A percentile compares a stretch with the other conserved stretches of the same genome.
phyloP scores from a whole-genome alignment of 1,139 yeast genomes.

The Pichia sp. region DNA sequence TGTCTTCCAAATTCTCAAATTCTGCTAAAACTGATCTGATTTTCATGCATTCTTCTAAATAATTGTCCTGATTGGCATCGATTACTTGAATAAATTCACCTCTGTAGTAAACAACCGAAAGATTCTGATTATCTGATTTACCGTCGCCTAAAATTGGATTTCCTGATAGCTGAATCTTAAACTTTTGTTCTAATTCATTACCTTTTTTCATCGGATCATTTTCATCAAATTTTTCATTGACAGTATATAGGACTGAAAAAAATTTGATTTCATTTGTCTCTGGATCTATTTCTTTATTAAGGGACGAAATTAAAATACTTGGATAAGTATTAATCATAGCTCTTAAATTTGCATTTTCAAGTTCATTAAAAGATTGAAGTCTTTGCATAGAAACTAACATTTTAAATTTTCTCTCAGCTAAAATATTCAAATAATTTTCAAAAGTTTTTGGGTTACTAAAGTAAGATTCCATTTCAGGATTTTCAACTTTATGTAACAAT shows the following conservation, averaged over 20 bases:
- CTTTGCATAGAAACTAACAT: conserved; percentile 74
- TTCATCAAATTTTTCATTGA: conserved; percentile 33
- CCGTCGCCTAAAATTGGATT: conserved; percentile 90
- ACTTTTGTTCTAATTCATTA: conserved; percentile 43
- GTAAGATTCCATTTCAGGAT: conserved; percentile 39
- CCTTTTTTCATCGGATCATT: conserved; percentile 25
- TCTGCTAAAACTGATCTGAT: conserved; percentile 72
- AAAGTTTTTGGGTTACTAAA: conserved; percentile 28
- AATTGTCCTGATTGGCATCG: conserved; percentile 86
- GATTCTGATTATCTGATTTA: conserved; percentile 81
- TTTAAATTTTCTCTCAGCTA: conserved; percentile 60
- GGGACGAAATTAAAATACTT: conserved; percentile 48
- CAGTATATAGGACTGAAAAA: conserved; percentile 46
- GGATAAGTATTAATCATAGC: conserved; percentile 57
- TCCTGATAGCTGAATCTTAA: conserved; percentile 62
- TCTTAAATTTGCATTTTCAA: conserved; percentile 51
- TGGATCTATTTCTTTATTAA: conserved; percentile 33
- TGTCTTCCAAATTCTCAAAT: conserved; percentile 54
- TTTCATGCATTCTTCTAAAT: conserved; percentile 77
- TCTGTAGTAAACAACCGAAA: conserved; percentile 66
- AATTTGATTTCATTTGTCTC: conserved; percentile 32
- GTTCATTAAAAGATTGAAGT: conserved; percentile 41
- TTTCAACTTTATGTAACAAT: conserved; percentile 59
- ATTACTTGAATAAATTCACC: conserved; percentile 86
- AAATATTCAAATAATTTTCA: conserved; percentile 28